phyloP scores from a whole-genome alignment of 2,329 filamentous ascomycete species.

The Clarireedia monteithiana region DNA sequence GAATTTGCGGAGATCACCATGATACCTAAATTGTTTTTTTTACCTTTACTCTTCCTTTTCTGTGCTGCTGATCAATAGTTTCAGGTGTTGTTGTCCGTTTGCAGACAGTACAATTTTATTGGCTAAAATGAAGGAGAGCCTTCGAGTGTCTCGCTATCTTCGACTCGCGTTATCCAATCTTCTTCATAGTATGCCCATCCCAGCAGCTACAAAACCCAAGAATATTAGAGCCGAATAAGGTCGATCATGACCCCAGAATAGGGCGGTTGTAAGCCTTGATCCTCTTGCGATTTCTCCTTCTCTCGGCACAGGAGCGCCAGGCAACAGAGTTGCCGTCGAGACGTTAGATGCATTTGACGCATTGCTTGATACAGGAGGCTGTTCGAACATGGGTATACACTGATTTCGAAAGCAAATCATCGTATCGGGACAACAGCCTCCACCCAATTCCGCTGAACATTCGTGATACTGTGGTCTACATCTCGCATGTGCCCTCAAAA shows the following conservation, averaged over 20 bases:
- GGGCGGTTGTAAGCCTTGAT: slow-evolving; percentile 6
- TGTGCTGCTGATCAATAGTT: no score
- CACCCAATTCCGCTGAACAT: slow-evolving; percentile 21
- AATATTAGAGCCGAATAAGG: slow-evolving; percentile 14
- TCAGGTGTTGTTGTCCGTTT: no score
- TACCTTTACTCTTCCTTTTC: no score
- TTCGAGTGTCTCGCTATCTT: no score
- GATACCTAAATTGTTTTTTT: no score
- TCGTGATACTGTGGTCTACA: slow-evolving; percentile 18
- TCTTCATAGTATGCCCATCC: slow-evolving; percentile 21
- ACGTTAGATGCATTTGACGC: slow-evolving; percentile 13
- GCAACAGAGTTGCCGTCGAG: slow-evolving; percentile 18
- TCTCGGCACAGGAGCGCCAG: slow-evolving; percentile 13
- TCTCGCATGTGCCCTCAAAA: slow-evolving; percentile 14
- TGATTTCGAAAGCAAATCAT: slow-evolving; percentile 4
- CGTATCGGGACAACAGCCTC: slow-evolving; percentile 24
- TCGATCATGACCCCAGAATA: slow-evolving; percentile 10
- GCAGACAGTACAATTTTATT: no score
- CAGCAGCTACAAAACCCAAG: slow-evolving; percentile 15
- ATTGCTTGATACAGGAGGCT: background rate
- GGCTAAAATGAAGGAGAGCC: no score
- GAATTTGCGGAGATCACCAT: no score
- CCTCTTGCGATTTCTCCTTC: slow-evolving; percentile 22
- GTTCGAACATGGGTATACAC: slow-evolving; percentile 15
- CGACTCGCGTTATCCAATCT: background rate